Evolutionary conservation across 2,329 filamentous ascomycete genomes (phyloP).

Genomic region (Ophiocordyceps camponoti-leonardi): DNA sequence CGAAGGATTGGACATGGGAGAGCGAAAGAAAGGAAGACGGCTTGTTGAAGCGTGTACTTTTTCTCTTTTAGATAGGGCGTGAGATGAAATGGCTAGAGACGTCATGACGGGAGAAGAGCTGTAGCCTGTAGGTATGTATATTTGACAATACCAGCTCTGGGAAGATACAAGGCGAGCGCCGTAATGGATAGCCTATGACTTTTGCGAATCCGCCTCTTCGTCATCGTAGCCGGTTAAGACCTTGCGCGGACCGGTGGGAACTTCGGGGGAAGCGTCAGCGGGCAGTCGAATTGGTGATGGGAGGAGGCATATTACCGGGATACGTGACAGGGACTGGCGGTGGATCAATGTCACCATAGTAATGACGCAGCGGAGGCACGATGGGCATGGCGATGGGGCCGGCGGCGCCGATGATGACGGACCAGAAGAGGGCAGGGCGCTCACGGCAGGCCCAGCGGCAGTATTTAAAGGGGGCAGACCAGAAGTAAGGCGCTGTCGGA

Average conservation of each 20-base stretch:
- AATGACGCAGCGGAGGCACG: conserved; percentile 56
- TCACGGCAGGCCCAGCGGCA: conserved; percentile 74
- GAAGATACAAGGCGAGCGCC: too few relatives aligned
- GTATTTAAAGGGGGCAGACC: conserved; percentile 68
- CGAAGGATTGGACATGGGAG: neutral
- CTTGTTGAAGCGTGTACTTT: neutral
- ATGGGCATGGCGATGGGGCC: conserved; percentile 56
- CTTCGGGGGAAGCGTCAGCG: conserved; percentile 26
- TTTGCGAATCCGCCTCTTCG: conserved; percentile 10
- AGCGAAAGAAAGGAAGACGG: neutral
- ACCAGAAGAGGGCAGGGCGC: conserved; percentile 85
- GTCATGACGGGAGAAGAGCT: neutral
- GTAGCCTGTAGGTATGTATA: too few relatives aligned
- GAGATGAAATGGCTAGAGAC: neutral
- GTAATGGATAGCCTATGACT: too few relatives aligned
- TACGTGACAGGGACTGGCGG: conserved; percentile 73
- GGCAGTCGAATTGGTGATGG: neutral
- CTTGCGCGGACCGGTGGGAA: conserved; percentile 42
- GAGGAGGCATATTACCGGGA: conserved; percentile 49
- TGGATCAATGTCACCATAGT: conserved; percentile 57
- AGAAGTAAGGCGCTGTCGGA: conserved; percentile 54
- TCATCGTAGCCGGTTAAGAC: conserved; percentile 44
- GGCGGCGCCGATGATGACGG: conserved; percentile 50
- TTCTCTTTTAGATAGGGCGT: neutral
- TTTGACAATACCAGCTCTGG: too few relatives aligned